These are phyloP conservation scores for Apocynum venetum DNA, from an alignment of 257 asterid species.

Conservation along the genomic window DNA sequence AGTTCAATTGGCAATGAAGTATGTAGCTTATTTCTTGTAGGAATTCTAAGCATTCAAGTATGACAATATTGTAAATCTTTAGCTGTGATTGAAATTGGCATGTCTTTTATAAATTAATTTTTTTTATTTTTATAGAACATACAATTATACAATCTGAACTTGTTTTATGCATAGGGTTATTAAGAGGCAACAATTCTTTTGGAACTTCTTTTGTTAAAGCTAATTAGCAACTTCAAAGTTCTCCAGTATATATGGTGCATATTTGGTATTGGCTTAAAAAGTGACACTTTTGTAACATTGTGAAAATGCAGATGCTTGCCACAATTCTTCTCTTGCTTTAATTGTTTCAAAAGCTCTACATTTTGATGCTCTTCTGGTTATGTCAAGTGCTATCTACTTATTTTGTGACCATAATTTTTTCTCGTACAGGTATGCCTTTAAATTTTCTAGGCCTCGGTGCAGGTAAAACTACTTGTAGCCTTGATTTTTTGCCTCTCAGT, in stretches of 20 bases:
- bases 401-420: background rate
- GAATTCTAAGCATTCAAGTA: background rate
- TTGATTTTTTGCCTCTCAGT: background rate
- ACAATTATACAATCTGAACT: background rate
- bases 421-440: constrained; percentile 66
- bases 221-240: background rate
- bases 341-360: background rate
- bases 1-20: background rate
- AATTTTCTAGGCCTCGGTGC: constrained; percentile 79
- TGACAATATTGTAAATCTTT: background rate
- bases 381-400: background rate
- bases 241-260: background rate
- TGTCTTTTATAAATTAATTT: too few relatives aligned
- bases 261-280: background rate
- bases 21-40: background rate
- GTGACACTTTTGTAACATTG: background rate
- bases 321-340: background rate
- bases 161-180: background rate
- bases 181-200: background rate
- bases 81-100: background rate
- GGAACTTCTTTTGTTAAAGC: background rate
- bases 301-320: background rate
- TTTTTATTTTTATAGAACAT: too few relatives aligned
- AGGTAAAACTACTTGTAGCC: constrained; percentile 39
- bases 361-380: background rate